These are phyloP conservation scores for Trapa incisa DNA, from an alignment of 345 rosid genomes.

Conservation along the genomic window DNA sequence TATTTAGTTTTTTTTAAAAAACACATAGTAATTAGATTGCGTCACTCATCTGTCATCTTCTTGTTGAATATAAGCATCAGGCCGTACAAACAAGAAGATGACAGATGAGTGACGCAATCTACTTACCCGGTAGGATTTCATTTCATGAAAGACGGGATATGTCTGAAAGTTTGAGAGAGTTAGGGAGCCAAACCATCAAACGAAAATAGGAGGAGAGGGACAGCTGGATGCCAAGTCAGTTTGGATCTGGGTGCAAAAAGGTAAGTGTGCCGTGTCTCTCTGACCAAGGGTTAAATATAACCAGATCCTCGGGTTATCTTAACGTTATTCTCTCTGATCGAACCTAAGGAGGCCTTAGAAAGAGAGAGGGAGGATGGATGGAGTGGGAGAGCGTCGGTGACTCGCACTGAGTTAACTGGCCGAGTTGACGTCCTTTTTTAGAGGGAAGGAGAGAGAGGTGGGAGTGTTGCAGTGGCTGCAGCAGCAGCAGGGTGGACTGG, in stretches of 20 bases:
- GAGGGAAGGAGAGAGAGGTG: neutral
- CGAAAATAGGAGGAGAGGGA: neutral
- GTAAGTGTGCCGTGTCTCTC: conserved; percentile 14
- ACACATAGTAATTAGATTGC: too few species aligned
- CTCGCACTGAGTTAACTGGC: conserved; percentile 34
- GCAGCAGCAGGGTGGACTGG: neutral
- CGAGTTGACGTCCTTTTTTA: conserved; percentile 16
- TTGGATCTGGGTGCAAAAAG: conserved; percentile 13
- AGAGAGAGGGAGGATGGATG: neutral
- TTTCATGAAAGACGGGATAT: neutral
- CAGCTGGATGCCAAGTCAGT: neutral
- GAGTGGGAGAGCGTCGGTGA: conserved; percentile 57
- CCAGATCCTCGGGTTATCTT: conserved; percentile 30
- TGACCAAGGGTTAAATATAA: conserved; percentile 39
- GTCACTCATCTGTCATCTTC: too few species aligned
- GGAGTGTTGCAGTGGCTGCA: conserved; percentile 1
- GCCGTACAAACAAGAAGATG: too few species aligned
- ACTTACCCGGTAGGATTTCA: too few species aligned
- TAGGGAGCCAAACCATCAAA: neutral
- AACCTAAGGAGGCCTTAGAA: neutral
- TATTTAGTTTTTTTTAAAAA: too few species aligned
- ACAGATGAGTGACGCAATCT: too few species aligned
- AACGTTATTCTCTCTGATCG: neutral
- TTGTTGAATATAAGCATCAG: too few species aligned
- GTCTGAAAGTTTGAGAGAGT: neutral